Base-by-base conservation (phyloP, 768 basidiomycete species). In the Agrocybe pediades region DNA sequence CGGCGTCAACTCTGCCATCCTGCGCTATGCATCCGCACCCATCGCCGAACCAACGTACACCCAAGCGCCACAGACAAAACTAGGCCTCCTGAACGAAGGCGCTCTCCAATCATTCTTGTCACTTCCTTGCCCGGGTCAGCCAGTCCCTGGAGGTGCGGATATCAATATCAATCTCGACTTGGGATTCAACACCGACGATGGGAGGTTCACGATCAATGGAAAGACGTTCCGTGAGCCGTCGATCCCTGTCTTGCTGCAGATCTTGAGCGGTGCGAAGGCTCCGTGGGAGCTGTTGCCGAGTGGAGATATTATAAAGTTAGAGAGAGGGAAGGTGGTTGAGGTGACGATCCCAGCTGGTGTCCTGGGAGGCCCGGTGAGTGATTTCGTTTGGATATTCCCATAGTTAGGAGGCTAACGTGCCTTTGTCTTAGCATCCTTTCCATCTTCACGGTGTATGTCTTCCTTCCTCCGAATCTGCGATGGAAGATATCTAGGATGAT, bases 161-260 rank as follows among this genome's bases (percentile, higher is more conserved):
- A 65, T 79, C 27, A 68, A 73, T 49, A 64, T 80, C 29, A 65
- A 64, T n/a, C 44, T 79, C 43, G 70, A 71, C 45, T 62, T 80
- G 27, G 64, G 65, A 8, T 58, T 71, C 79, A 54, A 43, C 0
- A 57, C 70, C 46, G 62, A 66, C 40, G 46, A 36, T 13, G 33
- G 33, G 33, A 36, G 40, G 0, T 74, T 66, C 49, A 55, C 6
- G 71, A 79, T 60, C 25, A 76, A 78, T 46, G 66, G 67, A 2
- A 63, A 57, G 0, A 45, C 59, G 1, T 77, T 69, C 53, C 39
- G 36, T 6, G 62, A 72, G 1, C 83, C 83, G 0, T 69, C 71
- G 0, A 67, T 76, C 0, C 84, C 85, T 0, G 76, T 84, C 11
- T 73, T 86, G 9, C 74, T 85, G 15, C 85, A 86, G 57, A 80